Evolutionary conservation across 805 yeast species (phyloP), one percentile per base, ranked within the genome.

Genomic region (Pichia rugopelliculosa): DNA sequence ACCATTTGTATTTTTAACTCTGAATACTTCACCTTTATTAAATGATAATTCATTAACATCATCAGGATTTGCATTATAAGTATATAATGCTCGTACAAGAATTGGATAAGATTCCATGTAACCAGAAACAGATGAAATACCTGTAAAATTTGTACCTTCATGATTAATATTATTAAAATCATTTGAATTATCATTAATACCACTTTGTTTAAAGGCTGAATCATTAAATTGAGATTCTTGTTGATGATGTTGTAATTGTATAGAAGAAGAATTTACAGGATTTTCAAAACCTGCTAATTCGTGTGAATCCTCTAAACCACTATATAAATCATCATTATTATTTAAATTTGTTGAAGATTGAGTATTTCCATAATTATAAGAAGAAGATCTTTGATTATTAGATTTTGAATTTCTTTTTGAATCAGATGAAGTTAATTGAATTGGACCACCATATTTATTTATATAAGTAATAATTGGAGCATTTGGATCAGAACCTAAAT

Each of bases 11-110:
- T 91, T 97, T 56, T 87, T 87, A 30, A 91, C 95, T 59, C 83
- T 88, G 64, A 91, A 75, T n/a, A 88, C 70, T 65, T 91, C 98
- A 47, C 93, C 96, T 65, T 90, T 88, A 53, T 75, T 80, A 60
- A 91, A 93, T 6, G 96, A 84, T 22, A 91, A 77, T 68, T 91
- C 99, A 60, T 90, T 89, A 53, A 84, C 88, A 65, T 91, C 99
- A 49, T 84, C 95, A 1, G 91, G 93, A 58, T 85, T 88, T 7
- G 97, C 96, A 44, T 80, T 80, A 64, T 93, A 91, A 42, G 84
- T 75, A 64, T 88, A 93, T 45, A 91, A 72, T 0, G 96, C 97
- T 56, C 78, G 77, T 9, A 96, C 99, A 49, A 81, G 76, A 62
- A 86, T 85, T 41, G 95, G 88, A 68, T 87, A 91, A 24, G 57